Evolutionary conservation across 2,329 filamentous ascomycete genomes (phyloP).

Genomic region (Colletotrichum sp.): DNA sequence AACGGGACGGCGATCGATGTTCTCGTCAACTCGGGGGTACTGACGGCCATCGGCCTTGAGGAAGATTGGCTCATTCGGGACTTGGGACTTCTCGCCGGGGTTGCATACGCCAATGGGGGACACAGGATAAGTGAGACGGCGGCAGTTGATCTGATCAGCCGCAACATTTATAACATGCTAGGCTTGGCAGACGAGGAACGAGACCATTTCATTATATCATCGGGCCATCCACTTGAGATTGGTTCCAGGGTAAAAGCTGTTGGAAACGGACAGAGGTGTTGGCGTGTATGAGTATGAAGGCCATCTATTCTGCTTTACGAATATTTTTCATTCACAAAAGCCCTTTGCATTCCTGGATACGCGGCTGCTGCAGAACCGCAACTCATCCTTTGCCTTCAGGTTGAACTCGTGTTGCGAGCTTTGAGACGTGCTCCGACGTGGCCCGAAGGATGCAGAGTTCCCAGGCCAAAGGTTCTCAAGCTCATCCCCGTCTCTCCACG

Average conservation of each 20-base stretch:
- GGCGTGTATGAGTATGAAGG: not conserved
- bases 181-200: conserved; percentile 42
- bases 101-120: conserved; percentile 60
- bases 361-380: not conserved
- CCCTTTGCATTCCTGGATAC: not conserved
- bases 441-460: not conserved
- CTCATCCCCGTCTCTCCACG: not conserved
- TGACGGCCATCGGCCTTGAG: conserved; percentile 60
- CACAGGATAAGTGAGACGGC: conserved; percentile 57
- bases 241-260: conserved; percentile 60
- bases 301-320: not conserved
- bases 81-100: conserved; percentile 63
- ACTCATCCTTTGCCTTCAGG: not conserved
- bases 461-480: not conserved
- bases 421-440: not conserved
- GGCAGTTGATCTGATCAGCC: conserved; percentile 61
- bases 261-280: conserved; percentile 29
- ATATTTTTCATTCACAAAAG: not conserved
- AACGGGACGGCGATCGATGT: conserved; percentile 66
- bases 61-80: conserved; percentile 69
- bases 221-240: conserved; percentile 69
- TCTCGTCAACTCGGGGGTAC: conserved; percentile 63
- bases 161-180: conserved; percentile 62
- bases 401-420: not conserved
- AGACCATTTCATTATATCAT: conserved; percentile 64